Evolutionary conservation across 108 stramenopile species (phyloP), one percentile per base, ranked within the genome.

Genomic region (Cyclotella choctawhatcheeana): DNA sequence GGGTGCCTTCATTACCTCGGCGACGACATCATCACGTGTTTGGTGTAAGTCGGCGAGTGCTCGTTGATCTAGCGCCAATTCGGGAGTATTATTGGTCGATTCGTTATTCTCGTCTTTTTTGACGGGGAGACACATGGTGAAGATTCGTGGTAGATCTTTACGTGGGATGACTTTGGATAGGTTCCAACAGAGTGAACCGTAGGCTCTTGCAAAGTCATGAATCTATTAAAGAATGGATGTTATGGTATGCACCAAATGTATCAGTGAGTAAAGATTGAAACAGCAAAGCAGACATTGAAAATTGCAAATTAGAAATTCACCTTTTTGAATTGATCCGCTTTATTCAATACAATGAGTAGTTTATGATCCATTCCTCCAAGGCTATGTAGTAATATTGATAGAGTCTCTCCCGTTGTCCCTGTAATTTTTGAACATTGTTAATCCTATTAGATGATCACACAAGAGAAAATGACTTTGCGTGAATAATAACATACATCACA

Each of bases 111-210:
- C 22, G 22, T 52, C 37, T 51, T 33, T 40, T 55, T 51, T 52
- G 24, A 83, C 63, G 55, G 97, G 97, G 43, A 97, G 73, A 67
- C 97, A 99, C 97, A 98, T 99, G 64, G 99, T 99, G 75, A 95
- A 99, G 65, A 99, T 98, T 37, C 96, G 93, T 7, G 99, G 99
- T 27, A 99, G 73, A 79, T 99, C 99, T 74, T 98, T 94, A n/a
- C 89, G 72, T 0, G 89, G 91, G 52, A 94, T 95, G 17, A 93
- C 94, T 88, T 99, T 99, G 77, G 85, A 88, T 20, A 99, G 81
- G 85, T 99, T 99, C 99, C 99, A 99, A 84, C 99, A 98, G 16
- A 98, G 83, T 0, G 93, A 93, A 20, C 99, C 99, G 74, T 99
- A 99, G 24, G 99, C 98, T 24, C 99, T 83, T 14, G 99, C 99